Evolutionary conservation across 2,329 filamentous ascomycete species (phyloP).

Genomic region (Tolypocladium ophioglossoides): DNA sequence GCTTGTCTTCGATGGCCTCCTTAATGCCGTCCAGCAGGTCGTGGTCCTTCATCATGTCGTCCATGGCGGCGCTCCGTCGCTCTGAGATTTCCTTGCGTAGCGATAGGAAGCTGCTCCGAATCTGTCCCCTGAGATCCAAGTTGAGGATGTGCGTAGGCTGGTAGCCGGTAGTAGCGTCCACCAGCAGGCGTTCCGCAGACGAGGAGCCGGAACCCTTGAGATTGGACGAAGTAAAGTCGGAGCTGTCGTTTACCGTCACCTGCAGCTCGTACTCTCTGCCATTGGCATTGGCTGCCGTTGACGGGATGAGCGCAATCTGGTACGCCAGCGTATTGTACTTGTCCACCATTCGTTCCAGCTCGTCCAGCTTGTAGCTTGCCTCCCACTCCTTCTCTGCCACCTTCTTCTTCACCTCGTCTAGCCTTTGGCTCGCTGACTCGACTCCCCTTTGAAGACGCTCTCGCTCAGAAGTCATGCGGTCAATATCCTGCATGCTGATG

Average conservation of each 20-base stretch:
- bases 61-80: constrained; percentile 67
- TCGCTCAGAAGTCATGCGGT: constrained; percentile 94
- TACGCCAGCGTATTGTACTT: constrained; percentile 92
- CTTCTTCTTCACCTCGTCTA: constrained; percentile 78
- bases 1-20: constrained; percentile 94
- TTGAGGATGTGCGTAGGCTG: constrained; percentile 83
- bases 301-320: constrained; percentile 81
- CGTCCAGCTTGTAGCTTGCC: constrained; percentile 75
- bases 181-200: constrained; percentile 64
- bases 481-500: constrained; percentile 95
- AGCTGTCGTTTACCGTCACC: constrained; percentile 67
- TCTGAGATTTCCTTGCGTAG: constrained; percentile 91
- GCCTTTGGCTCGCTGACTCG: constrained; percentile 60
- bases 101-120: constrained; percentile 67
- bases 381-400: constrained; percentile 83
- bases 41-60: constrained; percentile 88
- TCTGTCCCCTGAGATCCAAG: constrained; percentile 71
- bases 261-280: constrained; percentile 76
- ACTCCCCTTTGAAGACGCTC: constrained; percentile 87
- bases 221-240: constrained; percentile 63
- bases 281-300: constrained; percentile 75
- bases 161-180: constrained; percentile 76
- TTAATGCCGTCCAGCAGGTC: constrained; percentile 90
- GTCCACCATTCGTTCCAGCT: constrained; percentile 83
- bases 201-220: constrained; percentile 30